A percentile compares a stretch with the other conserved stretches of the same genome.
Evolutionary conservation across 2,329 filamentous ascomycete genomes (phyloP).

Genomic region (Talaromyces sp.): DNA sequence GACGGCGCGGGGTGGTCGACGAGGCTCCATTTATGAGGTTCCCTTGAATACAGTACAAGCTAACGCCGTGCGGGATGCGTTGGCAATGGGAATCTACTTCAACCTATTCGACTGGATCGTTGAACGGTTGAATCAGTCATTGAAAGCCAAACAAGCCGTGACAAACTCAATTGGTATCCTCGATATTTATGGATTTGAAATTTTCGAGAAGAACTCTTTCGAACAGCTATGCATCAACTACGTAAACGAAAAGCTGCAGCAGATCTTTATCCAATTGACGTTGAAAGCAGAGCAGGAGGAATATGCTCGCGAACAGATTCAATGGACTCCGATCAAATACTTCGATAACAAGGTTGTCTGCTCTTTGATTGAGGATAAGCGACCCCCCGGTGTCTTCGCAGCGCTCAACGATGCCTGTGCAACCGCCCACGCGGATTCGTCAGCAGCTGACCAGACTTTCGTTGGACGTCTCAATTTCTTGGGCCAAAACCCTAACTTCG

Average conservation of each 20-base stretch:
- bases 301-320: slow-evolving; percentile 90
- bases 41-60: slow-evolving; percentile 87
- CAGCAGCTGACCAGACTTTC: slow-evolving; percentile 91
- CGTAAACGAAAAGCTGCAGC: slow-evolving; percentile 97
- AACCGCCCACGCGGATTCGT: slow-evolving; percentile 93
- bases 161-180: slow-evolving; percentile 90
- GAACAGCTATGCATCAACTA: slow-evolving; percentile 99
- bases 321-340: slow-evolving; percentile 98
- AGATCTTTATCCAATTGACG: slow-evolving; percentile 98
- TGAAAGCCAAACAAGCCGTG: slow-evolving; percentile 70
- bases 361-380: slow-evolving; percentile 86
- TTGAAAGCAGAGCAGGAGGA: slow-evolving; percentile 97
- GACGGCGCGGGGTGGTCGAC: slow-evolving; percentile 59
- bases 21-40: slow-evolving; percentile 64
- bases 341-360: slow-evolving; percentile 99
- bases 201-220: slow-evolving; percentile 98
- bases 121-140: slow-evolving; percentile 78
- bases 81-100: slow-evolving; percentile 93
- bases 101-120: slow-evolving; percentile 99
- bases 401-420: slow-evolving; percentile 96
- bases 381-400: slow-evolving; percentile 88
- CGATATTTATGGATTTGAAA: slow-evolving; percentile 98
- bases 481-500: slow-evolving; percentile 79
- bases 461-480: slow-evolving; percentile 89
- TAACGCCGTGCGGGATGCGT: slow-evolving; percentile 76